A percentile compares a stretch with the other conserved stretches of the same genome.
Evolutionary conservation across 2,329 filamentous ascomycete genomes (phyloP).

Genomic region (Neocatenulostroma microsporum): DNA sequence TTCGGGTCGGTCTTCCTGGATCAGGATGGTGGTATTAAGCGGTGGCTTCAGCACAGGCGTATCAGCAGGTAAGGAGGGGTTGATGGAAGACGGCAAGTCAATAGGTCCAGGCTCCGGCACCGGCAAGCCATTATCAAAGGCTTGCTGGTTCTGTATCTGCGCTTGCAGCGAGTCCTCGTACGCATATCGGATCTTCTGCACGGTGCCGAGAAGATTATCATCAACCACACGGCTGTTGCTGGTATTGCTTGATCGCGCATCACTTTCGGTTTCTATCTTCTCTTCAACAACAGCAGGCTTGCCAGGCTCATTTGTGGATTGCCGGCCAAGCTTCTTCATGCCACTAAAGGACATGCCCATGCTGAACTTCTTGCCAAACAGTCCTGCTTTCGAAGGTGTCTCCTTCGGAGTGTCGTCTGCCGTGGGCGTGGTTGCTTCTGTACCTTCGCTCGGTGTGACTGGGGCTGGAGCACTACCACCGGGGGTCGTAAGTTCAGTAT

Average conservation of each 20-base stretch:
- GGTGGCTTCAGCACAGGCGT: conserved; percentile 70
- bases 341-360: conserved; percentile 60
- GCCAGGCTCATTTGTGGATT: conserved; percentile 55
- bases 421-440: conserved; percentile 29
- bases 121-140: conserved; percentile 27
- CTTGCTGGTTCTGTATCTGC: conserved; percentile 24
- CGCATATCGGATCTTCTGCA: conserved; percentile 64
- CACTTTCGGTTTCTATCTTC: conserved; percentile 52
- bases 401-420: conserved; percentile 52
- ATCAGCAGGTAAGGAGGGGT: conserved; percentile 62
- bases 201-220: conserved; percentile 63
- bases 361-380: conserved; percentile 79
- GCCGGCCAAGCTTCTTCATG: conserved; percentile 74
- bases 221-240: conserved; percentile 66
- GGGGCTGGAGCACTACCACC: conserved; percentile 19
- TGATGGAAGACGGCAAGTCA: conserved; percentile 54
- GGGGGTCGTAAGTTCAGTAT: conserved; percentile 31
- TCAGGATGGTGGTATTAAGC: conserved; percentile 53
- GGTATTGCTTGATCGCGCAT: conserved; percentile 46
- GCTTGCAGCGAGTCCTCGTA: conserved; percentile 63
- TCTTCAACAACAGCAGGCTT: conserved; percentile 70
- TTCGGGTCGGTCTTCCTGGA: conserved; percentile 58
- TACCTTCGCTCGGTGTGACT: conserved; percentile 24
- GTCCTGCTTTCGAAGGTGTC: conserved; percentile 36
- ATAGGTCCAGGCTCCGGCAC: conserved; percentile 28